phyloP scores from a whole-genome alignment of 306 rosid species.

The Quercus glauca region DNA sequence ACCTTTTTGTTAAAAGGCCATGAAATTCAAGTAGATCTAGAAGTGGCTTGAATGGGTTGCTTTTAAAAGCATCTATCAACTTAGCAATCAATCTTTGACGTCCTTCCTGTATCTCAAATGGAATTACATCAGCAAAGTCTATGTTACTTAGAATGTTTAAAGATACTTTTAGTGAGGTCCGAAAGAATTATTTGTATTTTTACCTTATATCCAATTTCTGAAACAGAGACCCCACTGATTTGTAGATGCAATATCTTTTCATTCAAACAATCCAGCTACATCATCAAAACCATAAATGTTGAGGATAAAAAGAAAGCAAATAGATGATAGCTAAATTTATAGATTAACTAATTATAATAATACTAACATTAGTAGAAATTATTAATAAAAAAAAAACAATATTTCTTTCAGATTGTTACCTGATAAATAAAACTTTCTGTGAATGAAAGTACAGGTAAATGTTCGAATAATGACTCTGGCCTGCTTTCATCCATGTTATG shows the following conservation, averaged over 20 bases:
- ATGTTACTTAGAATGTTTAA: too few relatives aligned
- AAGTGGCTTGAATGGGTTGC: too few relatives aligned
- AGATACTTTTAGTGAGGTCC: too few relatives aligned
- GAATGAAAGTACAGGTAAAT: constrained; percentile 77
- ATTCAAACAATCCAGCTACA: constrained; percentile 81
- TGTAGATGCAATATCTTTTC: constrained; percentile 48
- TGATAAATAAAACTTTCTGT: constrained; percentile 87
- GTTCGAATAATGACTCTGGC: constrained; percentile 64
- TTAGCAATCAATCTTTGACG: too few relatives aligned
- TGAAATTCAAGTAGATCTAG: too few relatives aligned
- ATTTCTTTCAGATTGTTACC: constrained; percentile 40
- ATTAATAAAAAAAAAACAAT: neutral
- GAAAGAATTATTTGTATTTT: too few relatives aligned
- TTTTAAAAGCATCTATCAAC: too few relatives aligned
- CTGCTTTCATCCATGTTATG: constrained; percentile 75
- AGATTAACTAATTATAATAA: neutral
- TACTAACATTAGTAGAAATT: neutral
- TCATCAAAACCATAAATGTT: constrained; percentile 19
- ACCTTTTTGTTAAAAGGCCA: too few relatives aligned
- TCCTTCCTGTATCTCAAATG: too few relatives aligned
- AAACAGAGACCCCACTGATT: constrained; percentile 8
- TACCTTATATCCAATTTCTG: neutral
- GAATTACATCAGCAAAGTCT: too few relatives aligned
- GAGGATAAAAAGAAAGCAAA: constrained; percentile 7
- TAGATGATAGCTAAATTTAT: neutral